Base-by-base conservation (phyloP, 768 basidiomycete genomes). In the Paxillus ammoniavirescens region DNA sequence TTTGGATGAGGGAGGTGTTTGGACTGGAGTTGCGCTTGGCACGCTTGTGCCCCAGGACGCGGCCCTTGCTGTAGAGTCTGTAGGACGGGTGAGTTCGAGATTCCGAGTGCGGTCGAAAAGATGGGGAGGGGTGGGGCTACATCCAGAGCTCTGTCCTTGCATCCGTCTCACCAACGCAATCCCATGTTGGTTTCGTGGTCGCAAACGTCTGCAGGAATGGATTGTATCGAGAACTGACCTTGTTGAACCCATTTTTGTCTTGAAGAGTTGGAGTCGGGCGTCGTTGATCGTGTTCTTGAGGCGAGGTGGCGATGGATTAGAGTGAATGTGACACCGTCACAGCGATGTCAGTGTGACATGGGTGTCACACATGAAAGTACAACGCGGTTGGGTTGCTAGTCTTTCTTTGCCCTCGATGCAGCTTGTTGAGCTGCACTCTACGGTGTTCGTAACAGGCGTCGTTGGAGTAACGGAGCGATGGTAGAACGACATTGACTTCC, bases 1-100 rank as follows among this genome's bases (percentile, higher is more conserved):
- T 92, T 76, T 96, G 93, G 67, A 99, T 75, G 65, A 99, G 87
- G 50, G 93, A 92, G 57, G 94, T 97, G 82, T 96, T 96, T 69
- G 93, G 94, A 69, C 88, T 83, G 54, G 89, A 82, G 83, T 98
- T 98, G 70, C 93, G 89, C 80, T 98, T 98, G 57, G 91, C 94
- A 61, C 97, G 92, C 80, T 98, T 98, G 91, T 96, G 92, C 61
- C 95, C 93, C 66, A 98, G 81, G 70, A 99, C 86, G 67, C 97
- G 93, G 73, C 93, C 97, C 82, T 97, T 98, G 76, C 75, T 73
- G 83, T 97, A 96, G 68, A 97, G 84, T 83, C 95, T 96, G 70
- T 43, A 47, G 38, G 46, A 35, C 49, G 8, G 42, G 21, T n/a
- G 50, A 49, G 42, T 47, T 53, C 26, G 50, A 42, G 17, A 38